Percentiles rank a stretch among this genome's conserved stretches.
phyloP scores from a whole-genome alignment of 129 eudicot species.

The Tanacetum coccineum region DNA sequence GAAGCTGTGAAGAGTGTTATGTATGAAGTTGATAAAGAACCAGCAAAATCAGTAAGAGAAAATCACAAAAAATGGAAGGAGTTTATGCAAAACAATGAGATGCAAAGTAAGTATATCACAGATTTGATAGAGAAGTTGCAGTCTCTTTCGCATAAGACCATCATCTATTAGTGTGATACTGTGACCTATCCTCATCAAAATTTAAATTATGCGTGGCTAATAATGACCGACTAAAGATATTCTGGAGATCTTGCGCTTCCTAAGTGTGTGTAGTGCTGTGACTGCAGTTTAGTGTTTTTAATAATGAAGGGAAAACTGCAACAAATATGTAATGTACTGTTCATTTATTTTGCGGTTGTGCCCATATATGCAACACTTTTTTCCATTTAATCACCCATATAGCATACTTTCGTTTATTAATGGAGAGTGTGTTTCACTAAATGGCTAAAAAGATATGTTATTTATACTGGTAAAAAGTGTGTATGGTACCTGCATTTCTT shows the following conservation, averaged over 20 bases:
- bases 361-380: no score
- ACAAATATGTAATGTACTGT: no score
- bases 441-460: no score
- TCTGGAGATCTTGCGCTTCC: neutral
- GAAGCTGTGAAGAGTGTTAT: constrained; percentile 38
- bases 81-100: constrained; percentile 35
- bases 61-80: constrained; percentile 49
- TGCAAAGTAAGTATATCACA: constrained; percentile 26
- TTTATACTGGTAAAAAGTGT: no score
- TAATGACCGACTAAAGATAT: neutral
- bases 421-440: no score
- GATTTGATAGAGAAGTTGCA: constrained; percentile 40
- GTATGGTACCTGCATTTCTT: no score
- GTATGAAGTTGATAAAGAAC: constrained; percentile 34
- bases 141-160: constrained; percentile 12
- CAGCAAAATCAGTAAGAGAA: constrained; percentile 20
- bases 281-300: no score
- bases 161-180: neutral
- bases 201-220: neutral
- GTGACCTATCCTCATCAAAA: neutral
- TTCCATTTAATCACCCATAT: no score
- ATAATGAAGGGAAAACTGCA: no score
- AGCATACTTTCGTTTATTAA: no score
- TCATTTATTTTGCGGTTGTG: no score
- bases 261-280: neutral